Conservation (phyloP, 257 asterid species). For the Fraxinus anomala region DNA sequence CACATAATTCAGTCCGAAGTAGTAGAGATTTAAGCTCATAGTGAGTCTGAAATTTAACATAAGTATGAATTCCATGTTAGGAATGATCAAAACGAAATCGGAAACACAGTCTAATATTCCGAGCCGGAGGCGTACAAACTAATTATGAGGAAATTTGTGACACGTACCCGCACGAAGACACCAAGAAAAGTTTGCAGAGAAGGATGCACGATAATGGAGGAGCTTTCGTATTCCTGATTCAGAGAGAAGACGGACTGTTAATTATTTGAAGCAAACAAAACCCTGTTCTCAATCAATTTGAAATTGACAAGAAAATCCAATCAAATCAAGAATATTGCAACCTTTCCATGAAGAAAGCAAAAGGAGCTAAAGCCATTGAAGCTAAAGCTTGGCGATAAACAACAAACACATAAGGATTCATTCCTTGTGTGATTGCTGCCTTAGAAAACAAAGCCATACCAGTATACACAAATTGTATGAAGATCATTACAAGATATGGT, state of each 20-base stretch:
- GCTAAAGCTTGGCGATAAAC: constrained; percentile 46
- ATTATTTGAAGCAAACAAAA: background rate
- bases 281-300: background rate
- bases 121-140: background rate
- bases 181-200: constrained; percentile 30
- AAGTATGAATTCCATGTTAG: background rate
- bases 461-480: constrained; percentile 26
- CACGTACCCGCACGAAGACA: constrained; percentile 29
- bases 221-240: constrained; percentile 15
- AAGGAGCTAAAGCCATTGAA: constrained; percentile 37
- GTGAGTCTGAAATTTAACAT: constrained; percentile 34
- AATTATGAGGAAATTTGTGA: background rate
- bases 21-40: constrained; percentile 39
- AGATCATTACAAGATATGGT: constrained; percentile 27
- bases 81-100: background rate
- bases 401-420: constrained; percentile 44
- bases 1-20: constrained; percentile 35
- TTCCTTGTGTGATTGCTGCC: constrained; percentile 42
- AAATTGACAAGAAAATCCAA: background rate
- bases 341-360: constrained; percentile 42
- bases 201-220: constrained; percentile 21
- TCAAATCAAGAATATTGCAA: background rate
- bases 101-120: background rate
- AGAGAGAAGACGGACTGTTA: background rate
- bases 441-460: constrained; percentile 47